Conservation (phyloP, 495 filamentous ascomycete species). For the Chaetomium cochliodes region DNA sequence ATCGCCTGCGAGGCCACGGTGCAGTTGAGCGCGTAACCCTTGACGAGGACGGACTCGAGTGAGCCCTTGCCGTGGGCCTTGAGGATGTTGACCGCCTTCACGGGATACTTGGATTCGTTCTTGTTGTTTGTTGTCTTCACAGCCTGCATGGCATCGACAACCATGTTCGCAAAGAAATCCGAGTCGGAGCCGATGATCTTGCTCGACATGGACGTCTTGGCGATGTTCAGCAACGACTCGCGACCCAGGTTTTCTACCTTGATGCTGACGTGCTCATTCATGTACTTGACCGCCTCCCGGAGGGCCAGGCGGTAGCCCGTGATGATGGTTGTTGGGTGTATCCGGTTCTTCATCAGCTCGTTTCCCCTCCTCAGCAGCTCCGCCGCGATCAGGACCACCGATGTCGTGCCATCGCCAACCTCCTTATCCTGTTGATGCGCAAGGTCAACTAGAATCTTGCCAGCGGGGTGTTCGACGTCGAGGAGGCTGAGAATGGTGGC, state of each 20-base stretch:
- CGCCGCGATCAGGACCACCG: constrained; percentile 93
- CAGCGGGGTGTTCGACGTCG: constrained; percentile 95
- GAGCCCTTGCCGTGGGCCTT: constrained; percentile 96
- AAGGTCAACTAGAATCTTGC: constrained; percentile 96
- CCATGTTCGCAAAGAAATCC: constrained; percentile 96
- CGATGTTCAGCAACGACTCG: constrained; percentile 89
- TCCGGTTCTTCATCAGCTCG: constrained; percentile 98
- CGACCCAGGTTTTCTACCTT: constrained; percentile 89
- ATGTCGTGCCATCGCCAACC: constrained; percentile 96
- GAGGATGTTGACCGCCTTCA: constrained; percentile 97
- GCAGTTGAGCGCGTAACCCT: constrained; percentile 97
- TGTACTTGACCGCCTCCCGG: constrained; percentile 95
- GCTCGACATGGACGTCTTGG: constrained; percentile 98
- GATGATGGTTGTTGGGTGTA: constrained; percentile 99
- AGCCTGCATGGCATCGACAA: constrained; percentile 92
- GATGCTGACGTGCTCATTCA: constrained; percentile 95
- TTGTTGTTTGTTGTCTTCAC: constrained; percentile 91
- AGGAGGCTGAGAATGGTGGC: constrained; percentile 93
- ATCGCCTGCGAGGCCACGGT: constrained; percentile 98
- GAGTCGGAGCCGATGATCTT: constrained; percentile 97
- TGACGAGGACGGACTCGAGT: constrained; percentile 85
- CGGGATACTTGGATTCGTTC: constrained; percentile 91
- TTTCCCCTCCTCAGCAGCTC: constrained; percentile 93
- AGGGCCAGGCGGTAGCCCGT: constrained; percentile 95
- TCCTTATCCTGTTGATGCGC: constrained; percentile 99